Percentiles rank a stretch among this genome's conserved stretches.
These are phyloP conservation scores for Rhodotorula sp. DNA, from an alignment of 1,284 basidiomycete species.

Conservation along the genomic window DNA sequence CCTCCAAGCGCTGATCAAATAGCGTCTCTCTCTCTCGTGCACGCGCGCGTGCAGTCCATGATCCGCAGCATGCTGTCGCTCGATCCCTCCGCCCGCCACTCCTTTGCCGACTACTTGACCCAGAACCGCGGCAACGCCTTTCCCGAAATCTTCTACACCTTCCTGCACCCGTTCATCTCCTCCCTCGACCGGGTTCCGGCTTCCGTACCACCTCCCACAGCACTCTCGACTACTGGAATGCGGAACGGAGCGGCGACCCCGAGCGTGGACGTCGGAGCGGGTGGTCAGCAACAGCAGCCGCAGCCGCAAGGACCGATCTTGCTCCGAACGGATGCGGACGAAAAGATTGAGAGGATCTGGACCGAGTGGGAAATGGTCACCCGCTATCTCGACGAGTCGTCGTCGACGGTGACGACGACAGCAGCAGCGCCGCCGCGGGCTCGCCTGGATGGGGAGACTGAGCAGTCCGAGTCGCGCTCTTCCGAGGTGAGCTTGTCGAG, in stretches of 20 bases:
- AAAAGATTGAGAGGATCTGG: slow-evolving; percentile 72
- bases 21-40: slow-evolving; percentile 12
- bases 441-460: background rate
- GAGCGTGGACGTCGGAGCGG: background rate
- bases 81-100: slow-evolving; percentile 71
- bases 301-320: slow-evolving; percentile 48
- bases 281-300: slow-evolving; percentile 7
- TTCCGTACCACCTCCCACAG: background rate
- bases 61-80: slow-evolving; percentile 87
- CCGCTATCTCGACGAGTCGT: slow-evolving; percentile 61
- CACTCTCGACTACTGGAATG: background rate
- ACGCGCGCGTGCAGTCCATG: slow-evolving; percentile 60
- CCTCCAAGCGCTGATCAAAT: background rate
- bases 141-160: slow-evolving; percentile 89
- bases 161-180: slow-evolving; percentile 83
- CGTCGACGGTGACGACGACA: no score
- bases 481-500: background rate
- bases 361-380: slow-evolving; percentile 74
- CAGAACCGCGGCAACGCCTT: slow-evolving; percentile 75
- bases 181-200: slow-evolving; percentile 56
- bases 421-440: background rate
- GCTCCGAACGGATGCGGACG: slow-evolving; percentile 74
- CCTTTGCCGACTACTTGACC: slow-evolving; percentile 78
- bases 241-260: background rate
- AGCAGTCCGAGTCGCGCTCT: background rate